Evolutionary conservation across 768 basidiomycete species (phyloP).

Genomic region (Zangia roseola): DNA sequence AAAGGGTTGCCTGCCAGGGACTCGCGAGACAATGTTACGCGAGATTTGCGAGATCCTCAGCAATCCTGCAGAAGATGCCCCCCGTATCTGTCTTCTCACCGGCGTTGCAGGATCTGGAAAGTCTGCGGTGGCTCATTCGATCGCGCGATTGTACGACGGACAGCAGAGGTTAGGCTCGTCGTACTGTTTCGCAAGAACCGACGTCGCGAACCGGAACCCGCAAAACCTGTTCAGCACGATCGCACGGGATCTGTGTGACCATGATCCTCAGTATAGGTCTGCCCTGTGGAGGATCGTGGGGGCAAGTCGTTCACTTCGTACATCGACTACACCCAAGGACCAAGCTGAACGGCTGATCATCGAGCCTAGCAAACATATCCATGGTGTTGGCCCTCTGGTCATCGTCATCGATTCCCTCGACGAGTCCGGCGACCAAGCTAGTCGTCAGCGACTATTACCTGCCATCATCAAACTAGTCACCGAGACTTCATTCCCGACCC

Average conservation of each 20-base stretch:
- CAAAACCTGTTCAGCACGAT: too few species aligned
- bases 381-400: slow-evolving; percentile 22
- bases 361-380: slow-evolving; percentile 12
- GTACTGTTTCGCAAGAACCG: too few species aligned
- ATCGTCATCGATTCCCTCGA: slow-evolving; percentile 32
- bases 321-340: background rate
- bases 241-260: slow-evolving; percentile 23
- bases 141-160: too few species aligned
- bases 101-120: slow-evolving; percentile 15
- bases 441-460: slow-evolving; percentile 14
- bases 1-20: slow-evolving; percentile 4
- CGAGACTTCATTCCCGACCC: slow-evolving; percentile 2
- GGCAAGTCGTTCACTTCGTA: slow-evolving; percentile 2
- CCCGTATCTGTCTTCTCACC: slow-evolving; percentile 15
- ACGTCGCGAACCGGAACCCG: too few species aligned
- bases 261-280: slow-evolving; percentile 14
- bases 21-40: background rate
- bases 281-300: slow-evolving; percentile 5
- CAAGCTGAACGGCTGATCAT: slow-evolving; percentile 24
- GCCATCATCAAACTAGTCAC: background rate
- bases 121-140: too few species aligned
- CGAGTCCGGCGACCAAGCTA: slow-evolving; percentile 9
- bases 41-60: background rate
- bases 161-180: too few species aligned
- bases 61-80: background rate